Evolutionary conservation across 306 rosid species (phyloP), one percentile per base, ranked within the genome.

Genomic region (Vigna hirtella): DNA sequence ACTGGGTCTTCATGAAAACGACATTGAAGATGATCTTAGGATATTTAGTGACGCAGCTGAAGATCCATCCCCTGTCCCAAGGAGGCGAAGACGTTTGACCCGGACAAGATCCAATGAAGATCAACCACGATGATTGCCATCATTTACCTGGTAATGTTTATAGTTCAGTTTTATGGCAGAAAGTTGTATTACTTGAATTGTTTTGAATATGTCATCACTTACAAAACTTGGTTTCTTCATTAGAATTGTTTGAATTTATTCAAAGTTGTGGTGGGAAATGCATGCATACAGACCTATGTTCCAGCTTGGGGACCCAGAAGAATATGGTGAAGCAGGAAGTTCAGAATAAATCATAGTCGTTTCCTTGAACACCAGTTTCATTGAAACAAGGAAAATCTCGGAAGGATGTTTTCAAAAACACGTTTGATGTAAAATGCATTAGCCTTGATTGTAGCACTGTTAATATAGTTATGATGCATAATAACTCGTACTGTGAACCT

Each of bases 31-130:
- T 10, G 89, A 87, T 58, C 40, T 86, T 36, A 86, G 78, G 1
- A 67, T 89, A 58, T 50, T 80, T 22, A 76, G 86, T 18, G 93
- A 81, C 52, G 74, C 81, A 2, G 85, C 73, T 51, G 92, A 83
- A 47, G 91, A 88, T 81, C 71, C 83, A 34, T 89, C 97, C 26
- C 81, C 87, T 2, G 81, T 88, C 24, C 91, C 96, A 43, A 93
- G 97, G 82, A 91, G 98, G 83, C 90, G 97, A 0, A 79, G 90
- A 1, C 96, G 98, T 5, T 71, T 91, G 78, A 86, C 82, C 4
- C 78, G 92, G 30, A 78, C 93, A 61, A 89, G 97, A 86, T 89
- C 95, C 71, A 86, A 78, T 70, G 91, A 81, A 66, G 92, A 91
- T 70, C 90, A 77, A 20, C 89, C 87, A 36, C 87, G 88, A 85